Base-by-base conservation (phyloP, 2,329 filamentous ascomycete species). In the Alternaria sp. region DNA sequence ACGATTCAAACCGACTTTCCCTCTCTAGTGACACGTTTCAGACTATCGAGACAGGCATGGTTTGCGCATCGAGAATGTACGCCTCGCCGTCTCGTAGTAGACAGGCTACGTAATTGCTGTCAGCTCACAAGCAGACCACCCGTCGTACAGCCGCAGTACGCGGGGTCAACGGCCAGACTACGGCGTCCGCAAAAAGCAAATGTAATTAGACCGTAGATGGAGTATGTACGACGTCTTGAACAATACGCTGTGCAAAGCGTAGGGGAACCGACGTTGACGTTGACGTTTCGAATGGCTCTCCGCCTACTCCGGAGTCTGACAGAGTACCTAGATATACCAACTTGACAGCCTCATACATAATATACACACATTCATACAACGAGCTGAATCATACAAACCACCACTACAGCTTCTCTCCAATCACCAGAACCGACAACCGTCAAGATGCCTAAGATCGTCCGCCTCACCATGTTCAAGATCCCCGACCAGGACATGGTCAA, bases 381-480 rank as follows among this genome's bases (percentile, higher is more conserved):
- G 30, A 49, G 10, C 52, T 28, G n/a, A n/a, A 40, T 21, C 19
- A 52, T 23, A 52, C 19, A 52, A 40, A 23, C 19, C 4, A 28
- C 36, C 6, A 26, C 25, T 15, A 49, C 28, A n/a, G 3, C 13
- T 23, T 2, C 28, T 12, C 3, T 3, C n/a, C 2, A 30, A 40
- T 19, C 54, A 51, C 47, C 55, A 44, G 26, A 57, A 32, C 36
- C 49, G 50, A 66, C 50, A 57, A 36, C 59, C 59, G 25, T 45
- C 62, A 75, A 46, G 43, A 80, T 79, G 77, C 57, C 73, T 11
- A 71, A 72, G 54, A 74, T 80, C 66, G 62, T 75, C 57, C 78
- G 78, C 60, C 66, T 80, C 52, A 80, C 77, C 12, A 68, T 80
- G 28, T 79, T 80, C 74, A 80, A 80, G 65, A 68, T 80, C 60